These are phyloP conservation scores for Raddia distichophylla DNA, from an alignment of 176 grass and related monocot species.

Conservation along the genomic window DNA sequence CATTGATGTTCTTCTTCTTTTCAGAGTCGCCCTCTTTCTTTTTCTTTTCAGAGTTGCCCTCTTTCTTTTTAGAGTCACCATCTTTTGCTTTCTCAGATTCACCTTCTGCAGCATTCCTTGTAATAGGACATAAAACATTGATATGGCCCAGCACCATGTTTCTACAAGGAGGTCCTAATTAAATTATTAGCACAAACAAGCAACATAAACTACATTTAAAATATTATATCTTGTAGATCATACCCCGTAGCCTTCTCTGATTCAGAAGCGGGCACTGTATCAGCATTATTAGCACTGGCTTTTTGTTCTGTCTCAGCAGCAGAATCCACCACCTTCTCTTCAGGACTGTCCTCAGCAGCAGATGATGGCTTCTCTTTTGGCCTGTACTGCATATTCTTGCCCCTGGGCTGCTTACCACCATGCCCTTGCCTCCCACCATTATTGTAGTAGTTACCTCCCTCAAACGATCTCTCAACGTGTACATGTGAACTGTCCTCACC, in stretches of 20 bases:
- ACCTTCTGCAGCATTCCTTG: slow-evolving; percentile 6
- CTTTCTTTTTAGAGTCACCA: not conserved
- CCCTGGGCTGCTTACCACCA: not conserved
- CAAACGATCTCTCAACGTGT: not conserved
- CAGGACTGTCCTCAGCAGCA: not conserved
- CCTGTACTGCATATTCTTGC: not conserved
- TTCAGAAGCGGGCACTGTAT: slow-evolving; percentile 5
- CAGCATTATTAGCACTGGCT: not conserved
- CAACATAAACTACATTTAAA: not conserved
- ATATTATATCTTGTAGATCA: not conserved
- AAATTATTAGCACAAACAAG: not conserved
- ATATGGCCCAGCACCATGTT: not conserved
- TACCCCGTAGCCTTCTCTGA: slow-evolving; percentile 22
- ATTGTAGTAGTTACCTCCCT: not conserved
- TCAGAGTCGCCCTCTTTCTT: not conserved
- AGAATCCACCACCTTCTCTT: too few species aligned
- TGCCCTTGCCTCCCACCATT: slow-evolving; percentile 2
- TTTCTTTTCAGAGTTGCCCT: not conserved
- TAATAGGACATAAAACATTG: not conserved
- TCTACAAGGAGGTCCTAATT: not conserved
- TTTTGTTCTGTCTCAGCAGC: not conserved
- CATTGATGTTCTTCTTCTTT: not conserved
- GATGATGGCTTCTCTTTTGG: slow-evolving; percentile 6
- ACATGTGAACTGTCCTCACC: not conserved
- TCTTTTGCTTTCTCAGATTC: not conserved